Evolutionary conservation across 352 stramenopile species (phyloP), one percentile per base, ranked within the genome.

Genomic region (Halophytophthora polymorphica): DNA sequence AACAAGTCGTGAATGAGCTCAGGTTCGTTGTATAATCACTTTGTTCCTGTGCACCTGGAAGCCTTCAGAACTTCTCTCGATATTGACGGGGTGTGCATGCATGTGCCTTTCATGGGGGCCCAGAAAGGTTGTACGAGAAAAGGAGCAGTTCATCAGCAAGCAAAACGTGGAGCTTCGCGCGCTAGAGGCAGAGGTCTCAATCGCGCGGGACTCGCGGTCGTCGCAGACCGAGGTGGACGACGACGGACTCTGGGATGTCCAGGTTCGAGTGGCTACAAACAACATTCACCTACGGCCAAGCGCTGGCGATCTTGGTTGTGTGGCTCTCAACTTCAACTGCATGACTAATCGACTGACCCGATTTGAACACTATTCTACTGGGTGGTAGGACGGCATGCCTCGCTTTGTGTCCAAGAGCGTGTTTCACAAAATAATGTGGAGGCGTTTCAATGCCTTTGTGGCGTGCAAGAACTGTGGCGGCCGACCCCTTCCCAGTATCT

Each of bases 191-290:
- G 63, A 73, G n/a, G 44, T 51, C 34, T 18, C 58, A 19, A 18
- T 61, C 38, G 8, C 56, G 1, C 50, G 56, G 6, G 49, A 56
- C 3, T 67, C 53, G 0, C 50, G 39, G 8, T 69, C 61, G 0
- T 77, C 73, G 2, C 77, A 89, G 55, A 89, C 77, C 0, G 58
- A 76, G 52, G 73, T 88, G n/a, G 65, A 86, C 33, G 77, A 88
- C 44, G 77, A 91, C 50, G 81, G 81, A 2, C 61, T 89, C 13
- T 89, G 81, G 81, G 77, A 89, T 45, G 58, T 66, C 18, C 69
- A 84, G 61, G 74, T 83, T 35, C 13, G 21, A 19, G 21, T n/a
- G n/a, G n/a, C n/a, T n/a, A n/a, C n/a, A n/a, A n/a, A n/a, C n/a
- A n/a, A 28, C 23, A n/a, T 22, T 43, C 18, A 31, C 3, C 25